phyloP scores from a whole-genome alignment of 108 stramenopile genomes.

The Pseudonitzschia pungens region DNA sequence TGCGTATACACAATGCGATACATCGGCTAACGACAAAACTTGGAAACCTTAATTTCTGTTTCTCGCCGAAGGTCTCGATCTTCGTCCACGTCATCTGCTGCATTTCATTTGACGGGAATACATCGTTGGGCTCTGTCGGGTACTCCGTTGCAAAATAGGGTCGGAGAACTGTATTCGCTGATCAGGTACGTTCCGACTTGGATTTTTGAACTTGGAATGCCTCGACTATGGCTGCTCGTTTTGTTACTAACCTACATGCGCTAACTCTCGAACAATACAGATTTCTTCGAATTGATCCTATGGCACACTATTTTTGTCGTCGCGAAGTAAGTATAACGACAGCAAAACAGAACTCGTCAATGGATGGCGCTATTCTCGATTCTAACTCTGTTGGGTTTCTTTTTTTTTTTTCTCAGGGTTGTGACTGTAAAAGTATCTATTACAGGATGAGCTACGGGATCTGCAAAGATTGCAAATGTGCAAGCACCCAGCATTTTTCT shows the following conservation, averaged over 20 bases:
- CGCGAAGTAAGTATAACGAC: background rate
- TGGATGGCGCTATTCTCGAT: background rate
- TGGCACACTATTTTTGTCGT: conserved; percentile 96
- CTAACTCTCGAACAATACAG: background rate
- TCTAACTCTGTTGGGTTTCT: too few species aligned
- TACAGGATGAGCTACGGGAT: conserved; percentile 86
- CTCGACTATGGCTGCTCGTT: too few species aligned
- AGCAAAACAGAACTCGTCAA: too few species aligned
- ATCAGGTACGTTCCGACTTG: conserved; percentile 48
- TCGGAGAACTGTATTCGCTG: conserved; percentile 96
- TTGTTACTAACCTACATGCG: background rate
- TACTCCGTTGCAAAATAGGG: conserved; percentile 98
- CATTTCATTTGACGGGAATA: conserved; percentile 87
- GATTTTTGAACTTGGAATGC: too few species aligned
- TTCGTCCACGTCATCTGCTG: conserved; percentile 94
- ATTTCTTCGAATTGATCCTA: conserved; percentile 94
- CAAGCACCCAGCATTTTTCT: conserved; percentile 90
- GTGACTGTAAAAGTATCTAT: conserved; percentile 92
- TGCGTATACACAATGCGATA: background rate
- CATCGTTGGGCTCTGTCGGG: conserved; percentile 95
- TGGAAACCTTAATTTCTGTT: background rate
- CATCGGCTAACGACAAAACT: background rate
- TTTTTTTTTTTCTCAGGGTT: conserved; percentile 36
- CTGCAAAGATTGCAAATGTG: conserved; percentile 91
- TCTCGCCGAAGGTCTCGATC: conserved; percentile 16